Percentiles rank a stretch among this genome's conserved stretches.
Evolutionary conservation across 345 rosid genomes (phyloP).

Genomic region (Gossypium ekmanianum): DNA sequence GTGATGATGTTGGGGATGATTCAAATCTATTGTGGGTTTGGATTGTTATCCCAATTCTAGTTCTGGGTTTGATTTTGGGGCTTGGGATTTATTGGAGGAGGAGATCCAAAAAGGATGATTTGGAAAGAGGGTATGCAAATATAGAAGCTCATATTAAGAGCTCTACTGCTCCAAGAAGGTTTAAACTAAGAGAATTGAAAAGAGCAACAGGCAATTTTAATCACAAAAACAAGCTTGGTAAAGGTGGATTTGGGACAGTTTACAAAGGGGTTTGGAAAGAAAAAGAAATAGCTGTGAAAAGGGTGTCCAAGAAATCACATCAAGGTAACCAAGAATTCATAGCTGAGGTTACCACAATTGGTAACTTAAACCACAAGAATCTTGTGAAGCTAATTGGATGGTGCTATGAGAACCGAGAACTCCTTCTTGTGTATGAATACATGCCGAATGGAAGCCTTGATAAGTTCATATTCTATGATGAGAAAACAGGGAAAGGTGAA

Average conservation of each 20-base stretch:
- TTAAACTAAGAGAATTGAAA: slow-evolving; percentile 41
- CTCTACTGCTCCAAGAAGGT: slow-evolving; percentile 32
- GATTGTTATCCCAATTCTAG: slow-evolving; percentile 29
- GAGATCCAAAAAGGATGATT: slow-evolving; percentile 19
- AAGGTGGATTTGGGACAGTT: slow-evolving; percentile 81
- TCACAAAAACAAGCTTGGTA: slow-evolving; percentile 65
- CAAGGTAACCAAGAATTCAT: slow-evolving; percentile 82
- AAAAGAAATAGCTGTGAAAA: slow-evolving; percentile 64
- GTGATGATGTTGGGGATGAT: slow-evolving; percentile 27
- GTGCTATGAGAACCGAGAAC: slow-evolving; percentile 57
- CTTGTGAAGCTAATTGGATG: slow-evolving; percentile 75
- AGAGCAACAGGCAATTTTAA: slow-evolving; percentile 53
- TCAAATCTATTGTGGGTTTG: slow-evolving; percentile 30
- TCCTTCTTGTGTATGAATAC: slow-evolving; percentile 64
- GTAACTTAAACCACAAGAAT: slow-evolving; percentile 62
- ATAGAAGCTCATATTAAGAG: slow-evolving; percentile 52
- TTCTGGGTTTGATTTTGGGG: slow-evolving; percentile 12
- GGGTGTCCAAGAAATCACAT: slow-evolving; percentile 52
- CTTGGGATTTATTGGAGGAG: slow-evolving; percentile 32
- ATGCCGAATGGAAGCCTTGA: slow-evolving; percentile 76
- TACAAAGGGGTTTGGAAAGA: slow-evolving; percentile 50
- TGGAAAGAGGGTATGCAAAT: slow-evolving; percentile 31
- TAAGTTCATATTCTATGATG: slow-evolving; percentile 35
- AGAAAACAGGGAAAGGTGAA: slow-evolving; percentile 15
- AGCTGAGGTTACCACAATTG: slow-evolving; percentile 72